Evolutionary conservation across 257 asterid species (phyloP).

Genomic region (Plantago elongata): DNA sequence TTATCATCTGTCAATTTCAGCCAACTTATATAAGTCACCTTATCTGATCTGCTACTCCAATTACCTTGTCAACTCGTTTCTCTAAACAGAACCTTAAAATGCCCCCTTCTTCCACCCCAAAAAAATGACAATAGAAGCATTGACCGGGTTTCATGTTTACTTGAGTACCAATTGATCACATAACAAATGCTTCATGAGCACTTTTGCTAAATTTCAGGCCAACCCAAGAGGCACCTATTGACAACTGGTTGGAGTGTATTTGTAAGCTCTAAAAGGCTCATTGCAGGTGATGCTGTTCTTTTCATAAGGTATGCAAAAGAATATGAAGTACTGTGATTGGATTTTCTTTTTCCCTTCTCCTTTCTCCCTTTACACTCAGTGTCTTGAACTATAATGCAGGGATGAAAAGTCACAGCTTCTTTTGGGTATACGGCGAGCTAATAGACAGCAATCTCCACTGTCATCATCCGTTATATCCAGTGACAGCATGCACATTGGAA

Average conservation of each 20-base stretch:
- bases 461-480: constrained; percentile 92
- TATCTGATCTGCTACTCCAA: too few species aligned
- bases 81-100: too few species aligned
- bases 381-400: constrained; percentile 33
- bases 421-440: constrained; percentile 75
- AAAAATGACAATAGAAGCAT: too few species aligned
- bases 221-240: constrained; percentile 88
- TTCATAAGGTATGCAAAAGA: constrained; percentile 58
- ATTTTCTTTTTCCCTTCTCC: background rate
- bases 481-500: constrained; percentile 97
- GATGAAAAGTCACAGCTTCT: constrained; percentile 89
- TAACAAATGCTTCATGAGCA: background rate
- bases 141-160: too few species aligned
- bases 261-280: constrained; percentile 83
- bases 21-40: too few species aligned
- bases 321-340: constrained; percentile 4
- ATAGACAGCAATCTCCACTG: constrained; percentile 76
- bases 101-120: too few species aligned
- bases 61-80: too few species aligned
- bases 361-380: constrained; percentile 11
- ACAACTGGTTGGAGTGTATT: constrained; percentile 99
- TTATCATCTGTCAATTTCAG: too few species aligned
- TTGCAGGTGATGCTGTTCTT: constrained; percentile 93
- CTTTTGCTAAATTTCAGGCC: constrained; percentile 49
- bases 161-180: background rate